Conservation (phyloP, 148 eudicot genomes). For the Pouteria glomerata region DNA sequence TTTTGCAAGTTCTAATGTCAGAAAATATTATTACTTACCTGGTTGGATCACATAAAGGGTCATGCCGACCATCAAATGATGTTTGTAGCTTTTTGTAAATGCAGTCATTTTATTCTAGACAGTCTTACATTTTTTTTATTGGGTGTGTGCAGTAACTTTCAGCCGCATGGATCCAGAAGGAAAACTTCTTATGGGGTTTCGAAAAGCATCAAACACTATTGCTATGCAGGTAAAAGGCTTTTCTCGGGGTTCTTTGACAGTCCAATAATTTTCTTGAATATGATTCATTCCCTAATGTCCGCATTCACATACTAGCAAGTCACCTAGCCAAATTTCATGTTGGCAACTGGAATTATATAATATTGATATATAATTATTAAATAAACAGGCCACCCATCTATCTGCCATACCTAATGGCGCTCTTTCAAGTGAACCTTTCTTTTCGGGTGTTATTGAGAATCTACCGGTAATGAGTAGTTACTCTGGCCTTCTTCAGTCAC, state of each 20-base stretch:
- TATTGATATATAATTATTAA: slow-evolving; percentile 10
- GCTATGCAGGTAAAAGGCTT: slow-evolving; percentile 40
- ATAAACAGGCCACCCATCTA: slow-evolving; percentile 35
- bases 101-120: slow-evolving; percentile 1
- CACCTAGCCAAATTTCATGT: not conserved
- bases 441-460: slow-evolving; percentile 33
- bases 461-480: slow-evolving; percentile 35
- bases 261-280: not conserved
- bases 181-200: slow-evolving; percentile 87
- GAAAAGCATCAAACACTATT: slow-evolving; percentile 61
- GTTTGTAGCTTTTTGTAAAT: not conserved
- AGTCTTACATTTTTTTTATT: not conserved
- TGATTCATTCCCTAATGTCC: not conserved
- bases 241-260: not conserved
- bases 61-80: not conserved
- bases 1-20: not conserved
- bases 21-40: not conserved
- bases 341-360: slow-evolving; percentile 5
- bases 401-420: slow-evolving; percentile 26
- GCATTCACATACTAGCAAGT: slow-evolving; percentile 2
- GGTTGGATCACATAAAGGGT: not conserved
- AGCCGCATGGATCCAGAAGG: slow-evolving; percentile 95
- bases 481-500: slow-evolving; percentile 51
- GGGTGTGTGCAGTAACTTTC: slow-evolving; percentile 62
- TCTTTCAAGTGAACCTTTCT: slow-evolving; percentile 37